phyloP scores from a whole-genome alignment of 495 filamentous ascomycete genomes.

The Aspergillus baeticus region DNA sequence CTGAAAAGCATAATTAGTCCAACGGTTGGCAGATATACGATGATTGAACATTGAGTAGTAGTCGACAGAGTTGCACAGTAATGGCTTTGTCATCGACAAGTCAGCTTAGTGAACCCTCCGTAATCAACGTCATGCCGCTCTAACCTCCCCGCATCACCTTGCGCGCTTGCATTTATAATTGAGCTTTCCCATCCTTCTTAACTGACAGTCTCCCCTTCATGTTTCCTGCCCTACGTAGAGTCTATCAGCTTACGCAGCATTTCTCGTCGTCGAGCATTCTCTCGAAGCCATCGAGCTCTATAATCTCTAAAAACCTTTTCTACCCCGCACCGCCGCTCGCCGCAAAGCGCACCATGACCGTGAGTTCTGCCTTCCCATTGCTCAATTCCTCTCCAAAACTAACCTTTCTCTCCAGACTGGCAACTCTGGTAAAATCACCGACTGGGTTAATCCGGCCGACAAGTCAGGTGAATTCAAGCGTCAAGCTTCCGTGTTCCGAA shows the following conservation, averaged over 20 bases:
- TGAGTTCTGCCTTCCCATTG: constrained; percentile 20
- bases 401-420: constrained; percentile 23
- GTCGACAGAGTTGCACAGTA: background rate
- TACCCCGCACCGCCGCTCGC: constrained; percentile 23
- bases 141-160: constrained; percentile 14
- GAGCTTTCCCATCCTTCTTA: background rate
- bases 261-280: constrained; percentile 19
- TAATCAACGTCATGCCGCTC: constrained; percentile 30
- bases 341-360: constrained; percentile 39
- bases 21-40: background rate
- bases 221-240: constrained; percentile 28
- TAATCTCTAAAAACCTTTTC: constrained; percentile 18
- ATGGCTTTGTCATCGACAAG: constrained; percentile 25
- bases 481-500: constrained; percentile 66
- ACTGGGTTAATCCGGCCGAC: constrained; percentile 76
- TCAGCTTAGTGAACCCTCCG: constrained; percentile 23
- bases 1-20: background rate
- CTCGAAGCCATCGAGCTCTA: constrained; percentile 13
- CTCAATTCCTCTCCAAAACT: background rate
- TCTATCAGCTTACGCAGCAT: constrained; percentile 20
- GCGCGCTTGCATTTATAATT: background rate
- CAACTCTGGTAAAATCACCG: constrained; percentile 58
- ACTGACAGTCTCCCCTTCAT: constrained; percentile 21
- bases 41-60: background rate
- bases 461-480: constrained; percentile 89